Base-by-base conservation (phyloP, 2,329 filamentous ascomycete genomes). In the Aplosporella prunicola region DNA sequence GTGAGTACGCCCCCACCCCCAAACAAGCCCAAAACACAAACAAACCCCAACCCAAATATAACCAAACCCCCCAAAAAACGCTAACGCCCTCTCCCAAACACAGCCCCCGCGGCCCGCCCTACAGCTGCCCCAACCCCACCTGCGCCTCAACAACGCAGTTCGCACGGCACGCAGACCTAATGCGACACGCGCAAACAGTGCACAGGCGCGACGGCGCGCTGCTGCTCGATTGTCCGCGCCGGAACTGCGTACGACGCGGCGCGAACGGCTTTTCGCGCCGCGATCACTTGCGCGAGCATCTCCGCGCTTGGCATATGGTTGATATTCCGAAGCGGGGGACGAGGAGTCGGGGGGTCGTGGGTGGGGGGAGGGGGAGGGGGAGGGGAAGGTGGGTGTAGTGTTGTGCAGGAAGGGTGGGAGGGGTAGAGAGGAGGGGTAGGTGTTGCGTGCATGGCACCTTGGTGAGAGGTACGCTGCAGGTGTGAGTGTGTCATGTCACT, bases 241-340 rank as follows among this genome's bases (percentile, higher is more conserved):
- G 29, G 15, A 16, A 10, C 5, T 38, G 35, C 24, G 25, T 22
- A 13, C 14, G 35, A 9, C 31, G 32, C 15, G 28, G 20, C 6
- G 35, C 29, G 16, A 31, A 32, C 42, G 73, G 72, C 1, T 78
- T 77, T 47, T 68, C 68, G 4, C 62, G 74, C 5, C 61, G 65
- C 35, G 74, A 78, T 47, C 74, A 78, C 48, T 57, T 75, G 26
- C 62, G 62, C 25, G 74, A 77, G 48, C 74, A 78, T 50, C 51
- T 71, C 35, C 58, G 74, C 35, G 69, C 69, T 28, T 73, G 67
- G 42, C 74, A 78, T 48, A 63, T 68, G 38, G 52, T 65, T 30
- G 59, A 69, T 32, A 60, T 65, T 27, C 60, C 59, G 13, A 66
- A 65, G 48, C 45, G 55, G 20, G 43, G 15, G 14, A n/a, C n/a